These are phyloP conservation scores for Kluyveromyces marxianus DNA, from an alignment of 1,139 yeast genomes.

Conservation along the genomic window DNA sequence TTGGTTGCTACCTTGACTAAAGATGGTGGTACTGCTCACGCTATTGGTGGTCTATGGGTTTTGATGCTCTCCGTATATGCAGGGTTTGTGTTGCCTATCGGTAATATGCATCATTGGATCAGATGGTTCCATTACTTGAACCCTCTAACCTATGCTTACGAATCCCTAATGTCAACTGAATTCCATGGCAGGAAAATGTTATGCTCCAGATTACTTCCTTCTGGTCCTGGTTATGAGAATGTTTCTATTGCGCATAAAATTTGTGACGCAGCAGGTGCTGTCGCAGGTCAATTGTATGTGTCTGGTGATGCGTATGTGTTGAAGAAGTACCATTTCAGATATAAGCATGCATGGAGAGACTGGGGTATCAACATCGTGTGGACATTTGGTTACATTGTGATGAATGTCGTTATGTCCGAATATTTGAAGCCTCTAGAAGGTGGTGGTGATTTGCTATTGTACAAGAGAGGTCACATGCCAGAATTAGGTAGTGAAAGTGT, in stretches of 20 bases:
- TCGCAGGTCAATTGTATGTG: slow-evolving; percentile 39
- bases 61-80: slow-evolving; percentile 48
- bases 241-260: too few relatives aligned
- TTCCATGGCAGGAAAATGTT: slow-evolving; percentile 43
- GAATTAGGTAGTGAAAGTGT: slow-evolving; percentile 34
- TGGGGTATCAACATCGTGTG: slow-evolving; percentile 54
- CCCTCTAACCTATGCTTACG: slow-evolving; percentile 52
- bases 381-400: slow-evolving; percentile 41
- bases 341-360: slow-evolving; percentile 58
- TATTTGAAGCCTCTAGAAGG: slow-evolving; percentile 43
- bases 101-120: slow-evolving; percentile 56
- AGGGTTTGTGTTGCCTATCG: slow-evolving; percentile 53
- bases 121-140: slow-evolving; percentile 54
- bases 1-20: slow-evolving; percentile 51
- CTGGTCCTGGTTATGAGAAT: slow-evolving; percentile 45
- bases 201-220: slow-evolving; percentile 50
- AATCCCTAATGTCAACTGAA: slow-evolving; percentile 50
- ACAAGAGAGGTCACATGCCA: slow-evolving; percentile 49
- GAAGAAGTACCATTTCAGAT: slow-evolving; percentile 35
- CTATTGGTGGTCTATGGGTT: slow-evolving; percentile 51
- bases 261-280: slow-evolving; percentile 43
- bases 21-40: slow-evolving; percentile 52
- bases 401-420: slow-evolving; percentile 45
- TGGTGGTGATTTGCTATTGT: slow-evolving; percentile 53
- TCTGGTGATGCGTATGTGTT: slow-evolving; percentile 43